Evolutionary conservation across 2,329 filamentous ascomycete genomes (phyloP), one percentile per base, ranked within the genome.

Genomic region (Aspergillus felis): DNA sequence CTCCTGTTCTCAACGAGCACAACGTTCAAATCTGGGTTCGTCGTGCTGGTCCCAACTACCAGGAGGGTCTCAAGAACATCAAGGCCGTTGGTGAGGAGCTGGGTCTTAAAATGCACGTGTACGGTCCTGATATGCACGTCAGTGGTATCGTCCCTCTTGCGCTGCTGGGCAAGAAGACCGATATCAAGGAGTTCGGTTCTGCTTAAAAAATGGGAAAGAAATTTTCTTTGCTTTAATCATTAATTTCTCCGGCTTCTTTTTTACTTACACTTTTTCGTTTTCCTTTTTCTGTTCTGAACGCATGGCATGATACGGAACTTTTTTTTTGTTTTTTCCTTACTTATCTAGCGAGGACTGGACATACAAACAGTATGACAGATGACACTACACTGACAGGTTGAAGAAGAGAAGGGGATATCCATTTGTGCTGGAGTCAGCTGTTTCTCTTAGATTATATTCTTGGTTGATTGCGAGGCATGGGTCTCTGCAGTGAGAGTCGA

Each of bases 31-130:
- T 97, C 82, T 97, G 93, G 94, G 92, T 97, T 67, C 85, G 86
- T 69, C 85, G 86, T 78, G 86, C 94, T 54, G 91, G 94, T 60
- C 94, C 94, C 78, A 99, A 99, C 85, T 99, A 96, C 87, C 94
- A 99, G 81, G 94, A 99, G 81, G 94, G 94, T 81, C 88, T 99
- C 66, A 97, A 96, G 88, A 99, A 97, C 87, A 97, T 99, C 86
- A 97, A 97, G 86, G 85, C 87, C 51, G 93, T 96, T 60, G 94
- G 92, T 60, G 87, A 93, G 76, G 94, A 99, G 82, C 86, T 99
- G 59, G 90, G 91, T 68, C 85, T 99, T 65, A 87, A 96, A 81
- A 97, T 97, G 91, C 92, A 97, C 81, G 88, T 90, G 51, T 91
- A 85, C 73, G 88, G 88, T 51, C 88, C 88, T 14, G 88, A 91